Conservation (phyloP, 371 early-diverging fungal species). For the Mortierella sp. region DNA sequence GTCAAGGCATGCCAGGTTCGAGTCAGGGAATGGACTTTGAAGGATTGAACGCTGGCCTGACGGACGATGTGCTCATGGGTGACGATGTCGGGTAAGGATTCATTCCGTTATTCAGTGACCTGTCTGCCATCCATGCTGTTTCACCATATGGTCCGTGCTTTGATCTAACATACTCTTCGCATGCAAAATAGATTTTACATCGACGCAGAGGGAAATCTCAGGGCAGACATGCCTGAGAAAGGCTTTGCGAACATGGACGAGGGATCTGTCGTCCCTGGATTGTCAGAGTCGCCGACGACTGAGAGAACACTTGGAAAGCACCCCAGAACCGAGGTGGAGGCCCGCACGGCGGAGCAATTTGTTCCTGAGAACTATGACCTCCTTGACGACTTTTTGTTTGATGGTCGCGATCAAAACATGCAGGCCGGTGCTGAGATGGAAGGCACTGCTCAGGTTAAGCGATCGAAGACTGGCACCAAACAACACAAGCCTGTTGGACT, state of each 20-base stretch:
- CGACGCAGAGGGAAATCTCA: constrained; percentile 46
- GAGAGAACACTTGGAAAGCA: background rate
- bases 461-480: background rate
- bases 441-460: background rate
- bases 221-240: constrained; percentile 26
- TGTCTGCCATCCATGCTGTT: background rate
- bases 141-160: background rate
- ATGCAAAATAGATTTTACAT: constrained; percentile 27
- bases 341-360: too few species aligned
- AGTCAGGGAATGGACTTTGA: background rate
- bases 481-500: background rate
- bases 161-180: background rate
- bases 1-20: background rate
- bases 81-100: constrained; percentile 36
- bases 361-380: background rate
- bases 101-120: too few species aligned
- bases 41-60: background rate
- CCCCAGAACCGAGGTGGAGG: background rate
- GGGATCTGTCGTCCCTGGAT: background rate
- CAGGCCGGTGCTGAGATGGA: background rate
- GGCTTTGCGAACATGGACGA: constrained; percentile 12
- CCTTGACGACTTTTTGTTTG: background rate
- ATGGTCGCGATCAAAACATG: background rate
- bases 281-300: background rate
- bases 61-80: constrained; percentile 26